These are phyloP conservation scores for Annulohypoxylon stygium DNA, from an alignment of 495 filamentous ascomycete genomes.

Conservation along the genomic window DNA sequence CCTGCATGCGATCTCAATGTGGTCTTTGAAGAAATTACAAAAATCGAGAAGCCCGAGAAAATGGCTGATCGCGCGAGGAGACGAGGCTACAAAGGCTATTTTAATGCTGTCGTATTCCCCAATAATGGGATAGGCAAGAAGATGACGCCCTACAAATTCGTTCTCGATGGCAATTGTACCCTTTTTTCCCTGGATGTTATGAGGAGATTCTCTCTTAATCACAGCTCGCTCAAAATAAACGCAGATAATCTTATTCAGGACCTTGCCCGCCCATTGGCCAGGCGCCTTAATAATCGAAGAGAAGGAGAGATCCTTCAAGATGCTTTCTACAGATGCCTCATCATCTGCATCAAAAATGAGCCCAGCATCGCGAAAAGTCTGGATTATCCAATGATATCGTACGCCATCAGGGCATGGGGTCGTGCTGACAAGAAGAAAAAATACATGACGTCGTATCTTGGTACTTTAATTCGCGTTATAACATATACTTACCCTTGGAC, in stretches of 20 bases:
- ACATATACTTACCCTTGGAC: not conserved
- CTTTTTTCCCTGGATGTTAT: conserved; percentile 7
- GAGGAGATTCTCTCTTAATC: conserved; percentile 1
- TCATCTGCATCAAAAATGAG: not conserved
- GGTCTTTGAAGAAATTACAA: conserved; percentile 4
- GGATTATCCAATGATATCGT: not conserved
- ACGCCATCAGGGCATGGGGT: conserved; percentile 23
- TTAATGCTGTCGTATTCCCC: conserved; percentile 10
- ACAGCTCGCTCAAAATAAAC: conserved; percentile 23
- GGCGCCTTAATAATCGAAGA: conserved; percentile 15
- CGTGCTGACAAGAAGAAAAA: conserved; percentile 3
- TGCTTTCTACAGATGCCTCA: conserved; percentile 1
- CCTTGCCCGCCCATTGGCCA: conserved; percentile 22
- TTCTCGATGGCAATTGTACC: conserved; percentile 5
- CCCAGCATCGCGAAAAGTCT: not conserved
- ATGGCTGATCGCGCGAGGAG: not conserved
- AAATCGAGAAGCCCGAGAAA: not conserved
- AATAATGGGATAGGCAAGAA: not conserved
- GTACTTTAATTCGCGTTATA: not conserved
- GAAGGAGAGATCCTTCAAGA: not conserved
- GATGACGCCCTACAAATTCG: conserved; percentile 29
- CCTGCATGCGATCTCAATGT: conserved; percentile 33
- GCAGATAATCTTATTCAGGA: conserved; percentile 25
- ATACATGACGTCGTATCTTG: not conserved
- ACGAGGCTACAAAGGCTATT: not conserved